Base-by-base conservation (phyloP, 1,139 yeast species). In the Geotrichum reessii region DNA sequence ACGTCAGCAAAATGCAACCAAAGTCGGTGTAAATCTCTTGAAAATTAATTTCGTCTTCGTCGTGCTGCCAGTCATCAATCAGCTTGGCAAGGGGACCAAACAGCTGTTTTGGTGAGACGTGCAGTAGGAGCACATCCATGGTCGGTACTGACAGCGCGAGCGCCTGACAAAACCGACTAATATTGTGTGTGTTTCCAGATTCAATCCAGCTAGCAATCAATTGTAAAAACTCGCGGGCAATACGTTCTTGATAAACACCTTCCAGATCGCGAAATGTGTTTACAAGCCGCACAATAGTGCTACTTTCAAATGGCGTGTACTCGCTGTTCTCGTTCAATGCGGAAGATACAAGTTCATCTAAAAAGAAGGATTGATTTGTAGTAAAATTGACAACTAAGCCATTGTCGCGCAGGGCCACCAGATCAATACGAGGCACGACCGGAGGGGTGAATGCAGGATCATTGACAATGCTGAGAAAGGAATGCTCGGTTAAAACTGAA, bases 11-110 rank as follows among this genome's bases (percentile, higher is more conserved):
- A 1, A 83, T 71, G 19, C 81, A 75, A 0, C 95, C 92, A 69
- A 85, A 83, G 57, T 85, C 84, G 0, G 87, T 76, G 67, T 84
- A 87, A n/a, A 77, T 70, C 42, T 87, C 93, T 67, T 86, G 93
- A 65, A 82, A 81, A 65, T 84, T 82, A 55, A 80, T 78, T 52
- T 80, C 85, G 22, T 78, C 79, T 14, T 69, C 72, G 17, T 67
- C 69, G 31, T 61, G 62, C 47, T 63, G 65, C 73, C 76, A 70
- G n/a, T 64, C 60, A 58, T 77, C 78, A 25, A 76, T 64, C 49
- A 67, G 67, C 24, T 64, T 66, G 56, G 74, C 67, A 42, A 77
- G 60, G 21, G 77, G 75, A 19, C 56, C 47, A 49, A 67, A 57
- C 8, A 69, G 50, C 27, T 63, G 62, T n/a, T 58, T 47, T 5